These are phyloP conservation scores for Bruguiera hainesii DNA, from an alignment of 441 rosid species.

Conservation along the genomic window DNA sequence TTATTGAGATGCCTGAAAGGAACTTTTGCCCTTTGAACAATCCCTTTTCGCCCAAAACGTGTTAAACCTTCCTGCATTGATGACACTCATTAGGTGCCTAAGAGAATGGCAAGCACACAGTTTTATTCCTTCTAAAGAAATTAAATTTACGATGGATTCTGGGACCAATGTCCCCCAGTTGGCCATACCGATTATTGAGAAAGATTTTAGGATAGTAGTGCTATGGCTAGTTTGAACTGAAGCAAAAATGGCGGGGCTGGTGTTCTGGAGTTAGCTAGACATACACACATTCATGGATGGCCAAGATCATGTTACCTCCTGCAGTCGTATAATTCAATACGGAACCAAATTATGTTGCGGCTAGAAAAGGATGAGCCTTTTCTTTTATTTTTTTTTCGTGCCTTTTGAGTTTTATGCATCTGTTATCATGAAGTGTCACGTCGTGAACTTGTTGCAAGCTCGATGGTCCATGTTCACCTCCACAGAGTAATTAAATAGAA, in stretches of 20 bases:
- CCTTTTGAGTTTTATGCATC: not conserved
- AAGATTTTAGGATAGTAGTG: not conserved
- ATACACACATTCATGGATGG: not conserved
- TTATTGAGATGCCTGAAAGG: no score
- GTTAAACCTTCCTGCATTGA: not conserved
- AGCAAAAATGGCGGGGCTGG: slow-evolving; percentile 19
- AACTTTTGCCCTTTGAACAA: no score
- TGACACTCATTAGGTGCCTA: not conserved
- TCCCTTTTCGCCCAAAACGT: no score
- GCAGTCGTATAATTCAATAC: slow-evolving; percentile 5
- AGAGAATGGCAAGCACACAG: not conserved
- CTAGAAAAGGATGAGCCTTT: not conserved
- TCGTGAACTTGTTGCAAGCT: not conserved
- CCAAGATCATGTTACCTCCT: slow-evolving; percentile 1
- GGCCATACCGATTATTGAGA: slow-evolving; percentile 7
- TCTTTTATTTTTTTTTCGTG: not conserved
- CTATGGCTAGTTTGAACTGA: slow-evolving; percentile 25
- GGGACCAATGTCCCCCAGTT: slow-evolving; percentile 6
- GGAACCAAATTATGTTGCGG: slow-evolving; percentile 15
- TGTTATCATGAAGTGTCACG: not conserved
- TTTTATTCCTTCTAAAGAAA: not conserved
- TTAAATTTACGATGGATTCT: not conserved
- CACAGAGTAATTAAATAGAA: not conserved
- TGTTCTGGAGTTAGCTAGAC: not conserved
- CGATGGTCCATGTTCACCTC: not conserved